phyloP scores from a whole-genome alignment of 2,329 filamentous ascomycete genomes.

The Colletotrichum gloeosporioides region DNA sequence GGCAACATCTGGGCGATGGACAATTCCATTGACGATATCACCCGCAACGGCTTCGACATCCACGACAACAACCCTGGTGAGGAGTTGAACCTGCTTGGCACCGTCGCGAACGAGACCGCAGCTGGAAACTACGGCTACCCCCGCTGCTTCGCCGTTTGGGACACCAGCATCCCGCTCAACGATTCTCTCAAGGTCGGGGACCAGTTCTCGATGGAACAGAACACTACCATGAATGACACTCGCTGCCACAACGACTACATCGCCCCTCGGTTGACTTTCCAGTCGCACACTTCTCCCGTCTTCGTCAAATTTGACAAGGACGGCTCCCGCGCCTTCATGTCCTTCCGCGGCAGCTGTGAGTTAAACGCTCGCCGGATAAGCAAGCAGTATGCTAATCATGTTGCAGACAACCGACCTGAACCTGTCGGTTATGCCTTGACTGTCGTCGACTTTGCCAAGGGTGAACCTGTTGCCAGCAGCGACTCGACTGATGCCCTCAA shows the following conservation, averaged over 20 bases:
- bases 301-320: slow-evolving; percentile 70
- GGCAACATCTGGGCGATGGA: slow-evolving; percentile 68
- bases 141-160: slow-evolving; percentile 66
- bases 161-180: slow-evolving; percentile 49
- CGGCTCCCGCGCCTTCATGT: slow-evolving; percentile 66
- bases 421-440: slow-evolving; percentile 54
- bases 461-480: slow-evolving; percentile 42
- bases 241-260: slow-evolving; percentile 48
- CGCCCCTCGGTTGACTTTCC: slow-evolving; percentile 61
- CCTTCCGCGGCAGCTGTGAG: slow-evolving; percentile 76
- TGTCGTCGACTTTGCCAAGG: slow-evolving; percentile 44
- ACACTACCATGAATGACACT: slow-evolving; percentile 44
- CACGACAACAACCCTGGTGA: slow-evolving; percentile 75
- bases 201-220: slow-evolving; percentile 52
- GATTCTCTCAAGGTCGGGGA: slow-evolving; percentile 48
- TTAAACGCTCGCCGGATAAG: neutral
- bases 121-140: slow-evolving; percentile 31
- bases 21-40: slow-evolving; percentile 72
- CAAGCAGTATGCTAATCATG: neutral
- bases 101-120: slow-evolving; percentile 45
- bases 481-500: slow-evolving; percentile 52
- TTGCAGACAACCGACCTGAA: slow-evolving; percentile 43
- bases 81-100: slow-evolving; percentile 76
- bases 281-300: slow-evolving; percentile 73
- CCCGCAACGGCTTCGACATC: slow-evolving; percentile 63